Evolutionary conservation across 352 stramenopile species (phyloP), one percentile per base, ranked within the genome.

Genomic region (Pelagophyceae sp.): DNA sequence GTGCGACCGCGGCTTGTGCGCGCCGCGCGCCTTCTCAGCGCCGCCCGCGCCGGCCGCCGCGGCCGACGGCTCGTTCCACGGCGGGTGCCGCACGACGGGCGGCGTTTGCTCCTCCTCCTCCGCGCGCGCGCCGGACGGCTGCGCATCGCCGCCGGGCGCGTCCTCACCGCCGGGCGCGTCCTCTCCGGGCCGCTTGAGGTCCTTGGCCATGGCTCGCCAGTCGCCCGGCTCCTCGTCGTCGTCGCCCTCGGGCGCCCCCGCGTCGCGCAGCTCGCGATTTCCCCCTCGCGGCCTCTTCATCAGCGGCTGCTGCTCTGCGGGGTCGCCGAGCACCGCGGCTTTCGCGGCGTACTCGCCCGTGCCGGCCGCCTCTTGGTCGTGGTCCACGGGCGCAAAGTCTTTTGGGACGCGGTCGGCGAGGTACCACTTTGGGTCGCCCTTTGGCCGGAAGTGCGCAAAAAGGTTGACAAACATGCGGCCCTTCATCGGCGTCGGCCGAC

Each of bases 401-500:
- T 11, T 23, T 23, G 45, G 45, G 45, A 54, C 45, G 45, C 45
- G 45, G 45, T 54, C 23, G 11, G 45, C 45, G 11, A 23, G 11
- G 45, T 23, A 71, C 61, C 61, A 71, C 15, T 29, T 19, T 6
- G 61, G 61, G 29, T 37, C 61, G n/a, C 25, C 61, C 29, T 6
- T 19, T 3, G 61, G 61, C 3, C 61, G 61, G 33, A 33, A 71
- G 61, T 71, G 61, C 3, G 61, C 61, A 25, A 71, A 71, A 15
- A 71, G 33, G 29, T 19, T 40, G 15, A 37, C 61, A 31, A 38
- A 71, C 15, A 29, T 29, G 61, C 29, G 15, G 29, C 61, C 61
- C 33, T 37, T 3, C 5, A 71, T 15, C 3, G 61, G 61, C n/a
- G 78, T 78, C 1, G 84, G 85, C 25, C 87, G 78, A n/a, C n/a